Evolutionary conservation across 106 monocot species (phyloP).

Genomic region (Dactylorhiza incarnata): DNA sequence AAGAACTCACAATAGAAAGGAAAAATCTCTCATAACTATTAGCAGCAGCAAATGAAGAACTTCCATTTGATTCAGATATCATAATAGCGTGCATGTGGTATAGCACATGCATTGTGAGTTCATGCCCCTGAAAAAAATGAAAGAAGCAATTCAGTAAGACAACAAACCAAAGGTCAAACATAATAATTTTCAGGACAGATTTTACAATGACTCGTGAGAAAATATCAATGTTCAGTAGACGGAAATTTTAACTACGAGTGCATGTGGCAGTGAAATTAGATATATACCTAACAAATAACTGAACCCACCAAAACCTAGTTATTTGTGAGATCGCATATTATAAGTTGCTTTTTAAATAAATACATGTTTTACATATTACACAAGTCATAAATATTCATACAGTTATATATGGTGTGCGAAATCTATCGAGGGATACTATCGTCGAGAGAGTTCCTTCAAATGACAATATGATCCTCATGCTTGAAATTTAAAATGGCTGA

Average conservation of each 20-base stretch:
- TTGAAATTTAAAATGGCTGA: no score
- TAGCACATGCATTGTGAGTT: constrained; percentile 75
- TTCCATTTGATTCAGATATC: constrained; percentile 30
- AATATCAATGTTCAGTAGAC: background rate
- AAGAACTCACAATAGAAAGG: constrained; percentile 55
- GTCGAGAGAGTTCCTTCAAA: no score
- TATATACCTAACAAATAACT: background rate
- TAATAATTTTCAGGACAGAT: background rate
- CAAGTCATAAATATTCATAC: background rate
- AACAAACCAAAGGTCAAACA: background rate
- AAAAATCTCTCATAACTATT: constrained; percentile 81
- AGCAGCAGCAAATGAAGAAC: constrained; percentile 18
- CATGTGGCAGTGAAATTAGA: background rate
- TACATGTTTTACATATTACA: background rate
- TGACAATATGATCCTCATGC: no score
- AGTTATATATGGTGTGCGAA: background rate
- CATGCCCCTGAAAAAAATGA: constrained; percentile 70
- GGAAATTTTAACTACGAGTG: background rate
- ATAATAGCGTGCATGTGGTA: constrained; percentile 61
- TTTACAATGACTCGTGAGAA: background rate
- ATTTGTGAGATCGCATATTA: background rate
- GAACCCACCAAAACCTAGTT: background rate
- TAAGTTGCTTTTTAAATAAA: background rate
- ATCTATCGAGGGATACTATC: no score
- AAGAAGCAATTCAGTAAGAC: constrained; percentile 6